Base-by-base conservation (phyloP, 768 basidiomycete species). In the Rhizopogon vulgaris region DNA sequence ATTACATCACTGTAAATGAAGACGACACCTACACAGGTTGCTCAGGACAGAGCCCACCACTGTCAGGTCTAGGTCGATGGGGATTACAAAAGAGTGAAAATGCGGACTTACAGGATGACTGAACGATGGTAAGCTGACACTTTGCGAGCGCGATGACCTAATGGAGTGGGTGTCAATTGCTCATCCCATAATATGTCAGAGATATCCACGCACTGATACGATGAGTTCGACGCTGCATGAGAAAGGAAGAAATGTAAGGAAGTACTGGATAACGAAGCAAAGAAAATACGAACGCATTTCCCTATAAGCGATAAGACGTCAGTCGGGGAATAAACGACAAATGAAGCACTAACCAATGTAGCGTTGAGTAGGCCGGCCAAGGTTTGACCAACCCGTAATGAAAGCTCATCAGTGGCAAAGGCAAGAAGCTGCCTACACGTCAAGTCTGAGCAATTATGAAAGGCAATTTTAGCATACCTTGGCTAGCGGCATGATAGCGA, bases 391-490 rank as follows among this genome's bases (percentile, higher is more conserved):
- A 92, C 83, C 24, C 90, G 82, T 47, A 90, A 60, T 4, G 91
- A 87, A n/a, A 94, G 58, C 55, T 94, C 88, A 54, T 94, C 91
- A 0, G 91, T 94, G 1, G 89, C 89, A 62, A 92, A 92, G 2
- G 84, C 85, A 2, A 93, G 75, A 5, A 92, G 68, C 85, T 89
- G 52, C 1, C 36, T 58, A 18, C 7, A 45, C 30, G 18, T 45
- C 12, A 32, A 45, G 32, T 18, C 17, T 32, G 7, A 45, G 18
- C 30, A 32, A 14, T 1, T 18, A 30, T 11, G 27, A 10, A 30
- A 45, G 30, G 4, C 5, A 12, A 15, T 18, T 32, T 18, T 22
- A 14, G 18, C 11, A 32, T 45, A 85, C 86, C 70, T 90, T 89
- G 39, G 90, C 90, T 3, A 92, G 73, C 6, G 91, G 91, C 53